A percentile compares a stretch with the other conserved stretches of the same genome.
These are phyloP conservation scores for Isoetes taiwanensis DNA, from an alignment of 75 land plant species.

Conservation along the genomic window DNA sequence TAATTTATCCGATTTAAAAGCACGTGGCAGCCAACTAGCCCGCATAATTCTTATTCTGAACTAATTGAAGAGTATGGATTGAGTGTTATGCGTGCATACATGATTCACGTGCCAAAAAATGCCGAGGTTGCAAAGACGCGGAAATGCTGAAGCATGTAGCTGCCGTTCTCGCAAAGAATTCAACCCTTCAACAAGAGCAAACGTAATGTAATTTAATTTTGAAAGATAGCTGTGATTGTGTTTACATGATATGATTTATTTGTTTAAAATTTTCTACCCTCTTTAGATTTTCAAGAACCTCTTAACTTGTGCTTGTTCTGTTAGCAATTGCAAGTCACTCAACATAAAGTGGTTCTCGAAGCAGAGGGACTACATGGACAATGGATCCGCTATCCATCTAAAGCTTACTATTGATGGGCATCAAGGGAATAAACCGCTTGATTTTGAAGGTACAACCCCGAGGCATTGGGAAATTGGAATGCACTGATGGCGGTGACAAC, in stretches of 20 bases:
- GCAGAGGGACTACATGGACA: conserved; percentile 6
- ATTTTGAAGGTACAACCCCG: neutral
- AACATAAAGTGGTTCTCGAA: neutral
- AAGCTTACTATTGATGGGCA: neutral
- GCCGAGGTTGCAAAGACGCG: neutral
- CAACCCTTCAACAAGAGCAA: too few relatives aligned
- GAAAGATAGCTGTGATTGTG: too few relatives aligned
- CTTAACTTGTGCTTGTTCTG: too few relatives aligned
- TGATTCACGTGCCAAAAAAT: neutral
- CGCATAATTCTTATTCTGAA: neutral
- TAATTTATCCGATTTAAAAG: neutral
- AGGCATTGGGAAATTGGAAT: conserved; percentile 2
- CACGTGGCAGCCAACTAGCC: conserved; percentile 3
- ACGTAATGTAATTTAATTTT: too few relatives aligned
- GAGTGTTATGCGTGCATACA: neutral
- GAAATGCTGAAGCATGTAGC: conserved; percentile 5
- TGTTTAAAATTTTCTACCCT: too few relatives aligned
- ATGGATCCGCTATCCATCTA: neutral
- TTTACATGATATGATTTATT: too few relatives aligned
- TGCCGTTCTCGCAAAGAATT: too few relatives aligned
- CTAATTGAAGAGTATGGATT: conserved; percentile 1
- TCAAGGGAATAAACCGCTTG: neutral
- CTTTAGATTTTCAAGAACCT: too few relatives aligned
- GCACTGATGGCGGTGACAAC: neutral
- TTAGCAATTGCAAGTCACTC: too few relatives aligned